These are phyloP conservation scores for Dacryopinax primogenitus DNA, from an alignment of 768 basidiomycete genomes.

Conservation along the genomic window DNA sequence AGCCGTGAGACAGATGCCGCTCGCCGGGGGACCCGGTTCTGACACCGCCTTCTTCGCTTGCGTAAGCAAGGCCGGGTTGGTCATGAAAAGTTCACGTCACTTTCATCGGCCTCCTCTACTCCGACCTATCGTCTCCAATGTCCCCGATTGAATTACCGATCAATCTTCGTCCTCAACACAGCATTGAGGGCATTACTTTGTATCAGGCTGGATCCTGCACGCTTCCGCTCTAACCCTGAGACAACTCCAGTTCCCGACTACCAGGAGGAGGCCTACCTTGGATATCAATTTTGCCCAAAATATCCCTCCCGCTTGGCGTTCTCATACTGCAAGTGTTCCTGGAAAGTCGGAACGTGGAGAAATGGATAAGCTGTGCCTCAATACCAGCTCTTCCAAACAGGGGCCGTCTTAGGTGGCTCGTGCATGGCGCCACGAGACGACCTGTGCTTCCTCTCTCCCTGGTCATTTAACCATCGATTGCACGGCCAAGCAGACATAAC, in stretches of 20 bases:
- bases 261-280: too few relatives aligned
- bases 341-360: not conserved
- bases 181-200: not conserved
- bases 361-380: not conserved
- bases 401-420: not conserved
- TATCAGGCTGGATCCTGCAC: not conserved
- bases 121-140: not conserved
- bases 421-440: not conserved
- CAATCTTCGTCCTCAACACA: not conserved
- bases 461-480: slow-evolving; percentile 3
- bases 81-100: not conserved
- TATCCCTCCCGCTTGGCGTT: not conserved
- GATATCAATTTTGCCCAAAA: not conserved
- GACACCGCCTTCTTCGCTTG: slow-evolving; percentile 3
- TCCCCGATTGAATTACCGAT: not conserved
- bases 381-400: slow-evolving; percentile 1
- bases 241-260: not conserved
- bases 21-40: not conserved
- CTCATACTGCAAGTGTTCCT: not conserved
- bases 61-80: slow-evolving; percentile 2
- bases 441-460: slow-evolving; percentile 5
- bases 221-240: not conserved
- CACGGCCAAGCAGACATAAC: not conserved
- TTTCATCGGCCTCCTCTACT: not conserved
- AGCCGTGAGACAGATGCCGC: slow-evolving; percentile 5